These are phyloP conservation scores for Fusarium papillatum DNA, from an alignment of 2,329 filamentous ascomycete species.

Conservation along the genomic window DNA sequence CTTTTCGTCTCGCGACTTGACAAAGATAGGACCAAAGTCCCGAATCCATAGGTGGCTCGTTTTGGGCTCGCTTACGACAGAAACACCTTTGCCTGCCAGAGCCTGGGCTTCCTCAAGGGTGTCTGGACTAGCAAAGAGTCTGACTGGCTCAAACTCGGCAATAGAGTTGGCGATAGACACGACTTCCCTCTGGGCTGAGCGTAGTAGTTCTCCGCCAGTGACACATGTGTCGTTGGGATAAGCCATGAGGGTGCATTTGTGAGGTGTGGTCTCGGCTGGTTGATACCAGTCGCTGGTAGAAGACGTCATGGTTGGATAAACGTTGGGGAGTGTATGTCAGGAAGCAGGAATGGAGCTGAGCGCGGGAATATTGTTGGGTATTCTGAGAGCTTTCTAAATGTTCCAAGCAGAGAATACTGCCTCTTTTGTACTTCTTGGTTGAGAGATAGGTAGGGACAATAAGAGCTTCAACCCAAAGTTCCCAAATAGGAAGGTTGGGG, in stretches of 20 bases:
- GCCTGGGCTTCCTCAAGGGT: neutral
- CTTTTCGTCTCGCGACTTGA: constrained; percentile 1
- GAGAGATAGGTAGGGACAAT: neutral
- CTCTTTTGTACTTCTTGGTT: neutral
- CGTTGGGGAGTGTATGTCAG: neutral
- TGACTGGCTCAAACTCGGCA: neutral
- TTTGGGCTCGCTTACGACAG: neutral
- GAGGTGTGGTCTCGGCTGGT: constrained; percentile 2
- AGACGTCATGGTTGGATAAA: neutral
- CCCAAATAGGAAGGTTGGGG: neutral
- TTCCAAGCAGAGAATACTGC: neutral
- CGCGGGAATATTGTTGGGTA: too few species aligned
- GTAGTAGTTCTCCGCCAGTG: neutral
- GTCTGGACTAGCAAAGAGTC: neutral
- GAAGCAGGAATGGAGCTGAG: neutral
- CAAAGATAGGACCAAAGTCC: neutral
- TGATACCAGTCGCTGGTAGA: neutral
- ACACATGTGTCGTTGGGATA: neutral
- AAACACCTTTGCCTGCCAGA: neutral
- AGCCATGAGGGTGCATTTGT: constrained; percentile 3
- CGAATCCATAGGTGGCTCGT: neutral
- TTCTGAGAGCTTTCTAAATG: too few species aligned
- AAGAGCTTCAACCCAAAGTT: neutral
- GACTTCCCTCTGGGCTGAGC: neutral
- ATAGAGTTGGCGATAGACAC: neutral